Base-by-base conservation (phyloP, 176 grass and related monocot species). In the Oryza meridionalis region DNA sequence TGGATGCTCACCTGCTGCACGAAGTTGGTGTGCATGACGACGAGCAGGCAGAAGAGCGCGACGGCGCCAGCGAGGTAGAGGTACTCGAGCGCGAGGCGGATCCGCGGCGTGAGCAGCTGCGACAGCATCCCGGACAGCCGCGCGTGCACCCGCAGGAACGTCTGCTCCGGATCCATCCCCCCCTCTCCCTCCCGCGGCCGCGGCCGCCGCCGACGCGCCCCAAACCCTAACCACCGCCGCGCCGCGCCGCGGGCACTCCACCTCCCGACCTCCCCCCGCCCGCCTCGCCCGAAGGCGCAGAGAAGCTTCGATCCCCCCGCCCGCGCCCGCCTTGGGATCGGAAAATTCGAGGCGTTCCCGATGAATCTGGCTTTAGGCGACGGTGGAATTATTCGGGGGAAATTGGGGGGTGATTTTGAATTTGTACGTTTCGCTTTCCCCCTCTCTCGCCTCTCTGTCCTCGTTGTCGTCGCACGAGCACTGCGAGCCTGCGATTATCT, bases 21-120 rank as follows among this genome's bases (percentile, higher is more conserved):
- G 89, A 99, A 99, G 89, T 99, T 96, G 69, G 88, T 90, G 89
- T 99, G 96, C 93, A 99, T 99, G 85, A 96, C 96, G 38, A 99
- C 88, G 47, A 99, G 91, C 46, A 99, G 92, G 81, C 83, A 92
- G 83, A 99, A 99, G 87, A 99, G 87, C 67, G 91, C 85, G 87
- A 96, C 83, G 27, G 93, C 93, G 25, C 94, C 88, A 29, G 85
- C 88, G 76, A 96, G 90, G 89, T 94, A 96, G 49, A 88, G 74
- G 86, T 96, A 92, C 93, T 99, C 96, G 67, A 99, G 81, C 77
- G 88, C 88, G 78, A 99, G 89, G 65, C 96, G 93, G 81, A 96
- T 99, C 90, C 91, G 88, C 15, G 91, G 96, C 75, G 91, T 96
- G 63, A 99, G 93, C 69, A 99, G 93, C 88, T 99, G 96, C 31